phyloP scores from a whole-genome alignment of 345 rosid species.

The Reutealis trisperma region DNA sequence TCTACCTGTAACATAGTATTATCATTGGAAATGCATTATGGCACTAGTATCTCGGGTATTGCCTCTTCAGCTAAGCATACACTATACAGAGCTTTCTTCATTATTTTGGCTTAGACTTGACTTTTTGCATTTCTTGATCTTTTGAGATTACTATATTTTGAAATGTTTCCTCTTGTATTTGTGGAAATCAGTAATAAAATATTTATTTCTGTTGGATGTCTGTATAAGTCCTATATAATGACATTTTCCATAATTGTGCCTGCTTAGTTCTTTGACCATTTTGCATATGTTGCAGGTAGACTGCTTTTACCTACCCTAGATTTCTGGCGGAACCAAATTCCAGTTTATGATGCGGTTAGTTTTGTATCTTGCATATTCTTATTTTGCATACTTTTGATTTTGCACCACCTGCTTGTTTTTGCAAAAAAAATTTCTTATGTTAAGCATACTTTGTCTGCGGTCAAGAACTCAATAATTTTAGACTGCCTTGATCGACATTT shows the following conservation, averaged over 20 bases:
- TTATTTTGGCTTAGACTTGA: not conserved
- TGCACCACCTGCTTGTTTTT: not conserved
- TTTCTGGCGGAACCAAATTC: conserved; percentile 82
- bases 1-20: not conserved
- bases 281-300: conserved; percentile 60
- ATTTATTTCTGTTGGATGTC: not conserved
- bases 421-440: not conserved
- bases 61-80: not conserved
- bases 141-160: not conserved
- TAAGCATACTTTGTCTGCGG: not conserved
- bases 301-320: conserved; percentile 65
- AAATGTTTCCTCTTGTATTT: not conserved
- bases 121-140: not conserved
- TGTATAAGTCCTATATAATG: not conserved
- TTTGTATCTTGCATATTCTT: not conserved
- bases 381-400: not conserved
- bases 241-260: not conserved
- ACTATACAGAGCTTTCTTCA: no score
- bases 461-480: not conserved
- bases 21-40: not conserved
- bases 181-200: not conserved
- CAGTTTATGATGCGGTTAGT: conserved; percentile 70
- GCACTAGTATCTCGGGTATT: not conserved
- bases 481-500: not conserved
- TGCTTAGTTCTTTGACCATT: conserved; percentile 19